Percentiles rank a stretch among this genome's conserved stretches.
These are phyloP conservation scores for Daedalea quercina DNA, from an alignment of 768 basidiomycete species.

Conservation along the genomic window DNA sequence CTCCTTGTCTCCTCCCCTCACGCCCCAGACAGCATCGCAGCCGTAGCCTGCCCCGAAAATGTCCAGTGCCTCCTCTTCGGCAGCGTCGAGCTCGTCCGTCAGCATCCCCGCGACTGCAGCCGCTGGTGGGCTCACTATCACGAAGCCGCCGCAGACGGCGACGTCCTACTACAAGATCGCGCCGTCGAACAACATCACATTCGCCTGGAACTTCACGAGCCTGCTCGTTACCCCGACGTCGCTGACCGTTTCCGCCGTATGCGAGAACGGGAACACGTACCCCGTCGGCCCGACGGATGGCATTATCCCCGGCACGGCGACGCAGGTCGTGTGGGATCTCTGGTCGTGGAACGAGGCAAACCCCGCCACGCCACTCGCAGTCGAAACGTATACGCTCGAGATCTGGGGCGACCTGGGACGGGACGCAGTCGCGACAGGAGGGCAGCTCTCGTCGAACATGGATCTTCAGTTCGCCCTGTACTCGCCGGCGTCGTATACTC, in stretches of 20 bases:
- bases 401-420: slow-evolving; percentile 82
- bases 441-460: slow-evolving; percentile 63
- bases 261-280: slow-evolving; percentile 86
- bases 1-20: neutral
- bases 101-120: slow-evolving; percentile 45
- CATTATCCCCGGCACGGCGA: slow-evolving; percentile 63
- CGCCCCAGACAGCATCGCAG: neutral
- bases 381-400: slow-evolving; percentile 68
- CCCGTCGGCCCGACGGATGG: slow-evolving; percentile 77
- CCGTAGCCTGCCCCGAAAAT: neutral
- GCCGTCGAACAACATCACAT: slow-evolving; percentile 63
- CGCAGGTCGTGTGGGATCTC: slow-evolving; percentile 73
- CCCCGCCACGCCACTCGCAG: slow-evolving; percentile 62
- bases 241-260: slow-evolving; percentile 76
- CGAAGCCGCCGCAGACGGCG: slow-evolving; percentile 74
- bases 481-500: slow-evolving; percentile 66
- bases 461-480: slow-evolving; percentile 80
- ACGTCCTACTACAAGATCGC: slow-evolving; percentile 91
- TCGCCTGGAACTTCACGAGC: slow-evolving; percentile 86
- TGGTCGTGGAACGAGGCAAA: slow-evolving; percentile 63
- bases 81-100: slow-evolving; percentile 1
- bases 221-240: slow-evolving; percentile 63
- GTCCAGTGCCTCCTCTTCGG: neutral
- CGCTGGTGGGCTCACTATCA: slow-evolving; percentile 64
- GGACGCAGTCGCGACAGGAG: slow-evolving; percentile 48